Base-by-base conservation (phyloP, 192 early-diverging fungal species). In the Gaertneriomyces semiglobifer region DNA sequence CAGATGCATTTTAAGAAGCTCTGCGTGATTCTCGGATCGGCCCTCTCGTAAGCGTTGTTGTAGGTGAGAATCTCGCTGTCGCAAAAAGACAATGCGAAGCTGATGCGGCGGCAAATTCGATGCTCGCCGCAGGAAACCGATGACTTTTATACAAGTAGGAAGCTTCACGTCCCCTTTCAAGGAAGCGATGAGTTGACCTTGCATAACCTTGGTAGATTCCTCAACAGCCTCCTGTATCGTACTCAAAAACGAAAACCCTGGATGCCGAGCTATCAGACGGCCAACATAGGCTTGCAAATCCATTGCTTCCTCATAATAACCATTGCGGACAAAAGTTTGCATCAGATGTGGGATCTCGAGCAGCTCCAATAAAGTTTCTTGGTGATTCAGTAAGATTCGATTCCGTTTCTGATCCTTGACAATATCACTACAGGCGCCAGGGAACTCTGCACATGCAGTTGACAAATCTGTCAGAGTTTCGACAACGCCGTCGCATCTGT, bases 231-330 rank as follows among this genome's bases (percentile, higher is more conserved):
- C 45, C 6, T 86, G 79, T 51, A 94, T 83, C 39, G 72, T 65
- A 45, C 80, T 69, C 59, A 94, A 76, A 11, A 88, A 63, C 7
- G 69, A 63, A 16, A 87, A 75, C 40, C 77, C 71, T 0, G 84
- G 83, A 73, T 92, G 80, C 16, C 85, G 74, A 4, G 84, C 59
- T 2, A 74, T 51, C 20, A 80, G 72, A 25, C 88, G 73, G 9
- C 80, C 71, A 2, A 90, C 87, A 75, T 91, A 87, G 20, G 79
- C 68, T 11, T 86, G 79, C 38, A 94, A 63, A 53, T 94, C 92
- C 74, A 94, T 86, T 0, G 91, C 92, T 53, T 94, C 92, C 40
- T 88, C 86, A 60, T 93, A 93, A 59, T 89, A 88, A 0, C 89
- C 90, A 58, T 89, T 88, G 53, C 86, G 77, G 42, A 92, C 86